A percentile compares a stretch with the other conserved stretches of the same genome.
Conservation (phyloP, 2,329 filamentous ascomycete genomes). For the Epichloe aotearoae region DNA sequence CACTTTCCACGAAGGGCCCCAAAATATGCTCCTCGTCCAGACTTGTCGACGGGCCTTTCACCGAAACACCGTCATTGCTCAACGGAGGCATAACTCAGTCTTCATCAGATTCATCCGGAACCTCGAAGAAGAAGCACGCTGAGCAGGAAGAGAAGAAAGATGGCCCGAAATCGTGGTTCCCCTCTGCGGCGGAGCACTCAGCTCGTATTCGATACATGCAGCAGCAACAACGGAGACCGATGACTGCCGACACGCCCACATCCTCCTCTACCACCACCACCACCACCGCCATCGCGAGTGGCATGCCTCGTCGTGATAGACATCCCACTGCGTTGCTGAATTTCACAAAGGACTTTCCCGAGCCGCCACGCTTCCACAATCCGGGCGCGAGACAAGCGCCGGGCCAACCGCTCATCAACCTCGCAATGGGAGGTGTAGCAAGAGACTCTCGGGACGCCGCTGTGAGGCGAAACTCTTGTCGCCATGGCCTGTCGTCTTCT, state of each 20-base stretch:
- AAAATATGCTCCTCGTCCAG: constrained; percentile 10
- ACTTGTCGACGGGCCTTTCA: constrained; percentile 30
- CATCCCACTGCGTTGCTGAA: constrained; percentile 51
- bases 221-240: constrained; percentile 10
- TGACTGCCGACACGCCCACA: constrained; percentile 12
- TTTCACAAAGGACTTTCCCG: constrained; percentile 45
- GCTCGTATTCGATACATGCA: constrained; percentile 18
- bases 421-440: constrained; percentile 22
- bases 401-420: constrained; percentile 31
- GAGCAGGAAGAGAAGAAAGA: constrained; percentile 12
- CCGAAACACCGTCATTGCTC: constrained; percentile 42
- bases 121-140: background rate
- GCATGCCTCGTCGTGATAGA: constrained; percentile 13
- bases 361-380: constrained; percentile 42
- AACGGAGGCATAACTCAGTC: constrained; percentile 23
- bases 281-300: background rate
- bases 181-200: constrained; percentile 24
- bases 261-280: background rate
- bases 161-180: constrained; percentile 22
- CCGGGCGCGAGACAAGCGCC: constrained; percentile 27
- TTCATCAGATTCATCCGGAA: constrained; percentile 8
- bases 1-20: constrained; percentile 18
- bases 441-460: constrained; percentile 3
- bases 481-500: constrained; percentile 5
- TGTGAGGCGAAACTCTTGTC: constrained; percentile 2